Evolutionary conservation across 176 grass and related monocot genomes (phyloP), one percentile per base, ranked within the genome.

Genomic region (Dendrocalamus sinicus): DNA sequence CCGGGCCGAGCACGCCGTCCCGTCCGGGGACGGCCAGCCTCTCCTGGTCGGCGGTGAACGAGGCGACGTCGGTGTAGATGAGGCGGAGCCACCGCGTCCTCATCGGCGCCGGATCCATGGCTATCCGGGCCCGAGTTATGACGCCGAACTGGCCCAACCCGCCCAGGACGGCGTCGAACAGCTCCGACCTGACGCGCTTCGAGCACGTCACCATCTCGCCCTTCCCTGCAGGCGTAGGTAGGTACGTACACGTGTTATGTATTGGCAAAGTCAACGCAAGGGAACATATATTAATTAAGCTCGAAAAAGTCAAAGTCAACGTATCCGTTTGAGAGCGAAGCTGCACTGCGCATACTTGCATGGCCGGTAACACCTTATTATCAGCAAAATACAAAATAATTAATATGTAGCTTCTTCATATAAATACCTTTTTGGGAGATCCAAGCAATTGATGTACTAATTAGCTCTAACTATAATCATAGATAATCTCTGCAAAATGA

Each of bases 21-120:
- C 13, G 13, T 14, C 13, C 12, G 2, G 40, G 46, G 6, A 51
- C 48, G 13, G 47, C 23, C 9, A 91, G 81, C 7, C 24, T 35
- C 69, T 88, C 89, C 41, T 85, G 89, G 81, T 91, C 85, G 7
- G 8, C 51, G 9, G 85, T 88, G 48, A 91, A 88, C 5, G 12
- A 19, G 37, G 16, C 24, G 52, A 77, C 69, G 14, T 91, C 69
- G 9, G 85, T 77, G 81, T 91, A 91, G n/a, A 91, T 54, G 54
- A 91, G 89, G 41, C 85, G 81, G 35, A 88, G 35, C 89, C 89
- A 91, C 51, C 82, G 80, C 51, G 84, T 85, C 48, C 67, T 55
- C 9, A 9, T 23, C 17, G 89, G 89, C 64, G 85, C 85, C 44
- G 76, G 50, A 17, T 53, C 35, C 1, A 91, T 22, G 15, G 50